A percentile compares a stretch with the other conserved stretches of the same genome.
Conservation (phyloP, 2,329 filamentous ascomycete species). For the Mycosphaerella sp. region DNA sequence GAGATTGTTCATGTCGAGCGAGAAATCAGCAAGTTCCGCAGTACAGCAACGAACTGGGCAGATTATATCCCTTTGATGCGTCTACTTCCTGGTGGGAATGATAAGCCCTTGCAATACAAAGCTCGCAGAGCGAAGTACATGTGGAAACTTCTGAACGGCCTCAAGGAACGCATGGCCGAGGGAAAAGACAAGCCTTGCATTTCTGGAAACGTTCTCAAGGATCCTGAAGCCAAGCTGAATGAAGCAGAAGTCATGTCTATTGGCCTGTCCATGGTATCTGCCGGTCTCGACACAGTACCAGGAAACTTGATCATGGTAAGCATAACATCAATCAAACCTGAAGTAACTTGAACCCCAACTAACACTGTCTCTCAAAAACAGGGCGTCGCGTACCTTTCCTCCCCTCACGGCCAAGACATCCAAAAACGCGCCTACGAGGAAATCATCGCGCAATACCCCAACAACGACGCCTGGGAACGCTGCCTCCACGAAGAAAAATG, state of each 20-base stretch:
- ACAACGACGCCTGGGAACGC: conserved; percentile 68
- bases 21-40: conserved; percentile 67
- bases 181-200: conserved; percentile 64
- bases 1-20: conserved; percentile 73
- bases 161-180: conserved; percentile 55
- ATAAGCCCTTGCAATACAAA: conserved; percentile 58
- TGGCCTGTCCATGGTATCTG: conserved; percentile 74
- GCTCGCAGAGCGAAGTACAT: conserved; percentile 62
- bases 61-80: conserved; percentile 75
- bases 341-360: not conserved
- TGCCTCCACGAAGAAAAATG: conserved; percentile 69
- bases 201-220: conserved; percentile 63
- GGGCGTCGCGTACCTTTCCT: conserved; percentile 68
- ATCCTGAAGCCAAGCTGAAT: conserved; percentile 62
- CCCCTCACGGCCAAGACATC: conserved; percentile 59
- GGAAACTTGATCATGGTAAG: conserved; percentile 64
- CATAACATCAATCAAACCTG: too few relatives aligned
- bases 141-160: conserved; percentile 51
- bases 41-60: conserved; percentile 71
- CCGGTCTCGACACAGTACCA: conserved; percentile 73
- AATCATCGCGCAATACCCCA: conserved; percentile 64
- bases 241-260: conserved; percentile 72
- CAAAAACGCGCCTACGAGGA: conserved; percentile 63
- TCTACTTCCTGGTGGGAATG: conserved; percentile 56
- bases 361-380: not conserved